Percentiles rank a stretch among this genome's conserved stretches.
Conservation (phyloP, 371 early-diverging fungal genomes). For the Mucor ambiguus region DNA sequence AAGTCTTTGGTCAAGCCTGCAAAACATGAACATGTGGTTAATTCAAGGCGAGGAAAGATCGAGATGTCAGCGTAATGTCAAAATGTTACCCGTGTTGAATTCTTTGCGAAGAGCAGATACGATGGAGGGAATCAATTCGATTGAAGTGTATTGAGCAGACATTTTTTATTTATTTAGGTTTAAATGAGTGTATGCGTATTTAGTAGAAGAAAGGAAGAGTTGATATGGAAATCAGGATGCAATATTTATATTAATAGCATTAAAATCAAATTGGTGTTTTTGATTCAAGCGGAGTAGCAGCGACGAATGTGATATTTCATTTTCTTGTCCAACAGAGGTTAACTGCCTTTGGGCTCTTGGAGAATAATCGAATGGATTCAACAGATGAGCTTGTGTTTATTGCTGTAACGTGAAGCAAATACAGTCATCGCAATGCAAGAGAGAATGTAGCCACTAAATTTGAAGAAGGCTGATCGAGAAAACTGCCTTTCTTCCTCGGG, state of each 20-base stretch:
- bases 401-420: constrained; percentile 50
- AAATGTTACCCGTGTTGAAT: constrained; percentile 45
- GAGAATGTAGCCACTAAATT: constrained; percentile 71
- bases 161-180: constrained; percentile 15
- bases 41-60: not conserved
- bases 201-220: not conserved
- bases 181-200: not conserved
- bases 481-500: constrained; percentile 78
- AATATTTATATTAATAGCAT: not conserved
- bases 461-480: constrained; percentile 79
- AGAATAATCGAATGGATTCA: not conserved
- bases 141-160: constrained; percentile 31
- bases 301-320: not conserved
- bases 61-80: not conserved
- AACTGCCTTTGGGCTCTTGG: constrained; percentile 12
- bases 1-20: constrained; percentile 60
- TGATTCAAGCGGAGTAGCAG: constrained; percentile 2
- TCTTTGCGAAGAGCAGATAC: constrained; percentile 52
- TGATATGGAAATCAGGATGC: not conserved
- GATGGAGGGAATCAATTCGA: constrained; percentile 36
- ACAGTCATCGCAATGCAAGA: constrained; percentile 74
- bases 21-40: not conserved
- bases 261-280: not conserved
- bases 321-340: constrained; percentile 4
- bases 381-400: constrained; percentile 31